These are phyloP conservation scores for Backusella australiensis DNA, from an alignment of 192 early-diverging fungal species.

Conservation along the genomic window DNA sequence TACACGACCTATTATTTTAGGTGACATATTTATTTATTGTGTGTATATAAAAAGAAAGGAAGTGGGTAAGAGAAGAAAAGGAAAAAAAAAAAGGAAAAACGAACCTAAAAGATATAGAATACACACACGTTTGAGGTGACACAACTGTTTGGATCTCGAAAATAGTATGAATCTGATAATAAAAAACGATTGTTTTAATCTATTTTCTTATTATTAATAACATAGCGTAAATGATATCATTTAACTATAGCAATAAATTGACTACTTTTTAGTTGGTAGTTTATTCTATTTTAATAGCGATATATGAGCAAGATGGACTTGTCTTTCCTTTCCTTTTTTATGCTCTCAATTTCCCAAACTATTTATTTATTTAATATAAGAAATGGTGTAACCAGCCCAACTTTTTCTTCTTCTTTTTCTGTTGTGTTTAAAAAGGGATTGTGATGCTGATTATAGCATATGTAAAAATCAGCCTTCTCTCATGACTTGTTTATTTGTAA, in stretches of 20 bases:
- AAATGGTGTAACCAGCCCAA: background rate
- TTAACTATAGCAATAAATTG: too few relatives aligned
- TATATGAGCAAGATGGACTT: too few relatives aligned
- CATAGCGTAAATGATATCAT: too few relatives aligned
- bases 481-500: too few relatives aligned
- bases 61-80: background rate
- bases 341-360: background rate
- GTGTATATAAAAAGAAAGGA: background rate
- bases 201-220: too few relatives aligned
- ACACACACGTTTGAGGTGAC: background rate
- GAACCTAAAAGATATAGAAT: background rate
- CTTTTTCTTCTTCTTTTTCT: background rate
- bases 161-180: background rate
- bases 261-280: too few relatives aligned
- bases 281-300: too few relatives aligned
- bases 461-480: background rate
- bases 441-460: too few relatives aligned
- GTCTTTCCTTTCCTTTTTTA: background rate
- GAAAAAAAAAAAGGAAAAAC: background rate
- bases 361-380: background rate
- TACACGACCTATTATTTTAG: conserved; percentile 12
- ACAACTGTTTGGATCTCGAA: background rate
- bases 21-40: conserved; percentile 1
- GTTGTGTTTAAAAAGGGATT: background rate
- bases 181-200: background rate